Conservation (phyloP, 1,284 basidiomycete species). For the Butyriboletus appendiculatus region DNA sequence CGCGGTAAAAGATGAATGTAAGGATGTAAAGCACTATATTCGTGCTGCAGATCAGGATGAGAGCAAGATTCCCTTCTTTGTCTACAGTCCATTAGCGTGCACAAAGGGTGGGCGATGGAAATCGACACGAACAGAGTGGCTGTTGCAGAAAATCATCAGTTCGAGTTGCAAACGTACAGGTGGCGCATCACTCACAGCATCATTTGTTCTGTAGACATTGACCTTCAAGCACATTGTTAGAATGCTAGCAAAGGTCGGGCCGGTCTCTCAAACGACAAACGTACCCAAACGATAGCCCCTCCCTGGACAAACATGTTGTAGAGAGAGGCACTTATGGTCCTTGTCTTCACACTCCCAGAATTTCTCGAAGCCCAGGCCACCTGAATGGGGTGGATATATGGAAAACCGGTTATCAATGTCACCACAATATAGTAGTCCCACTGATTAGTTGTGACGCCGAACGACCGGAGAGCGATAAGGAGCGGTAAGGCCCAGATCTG, state of each 20-base stretch:
- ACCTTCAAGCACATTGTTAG: conserved; percentile 29
- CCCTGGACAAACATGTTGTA: conserved; percentile 69
- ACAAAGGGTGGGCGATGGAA: background rate
- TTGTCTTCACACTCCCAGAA: conserved; percentile 57
- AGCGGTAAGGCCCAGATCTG: conserved; percentile 65
- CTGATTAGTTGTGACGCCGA: conserved; percentile 50
- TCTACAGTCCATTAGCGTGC: conserved; percentile 30
- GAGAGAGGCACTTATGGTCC: conserved; percentile 56
- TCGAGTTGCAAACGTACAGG: background rate
- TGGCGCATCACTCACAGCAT: conserved; percentile 37
- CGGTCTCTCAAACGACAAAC: conserved; percentile 16
- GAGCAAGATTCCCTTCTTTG: conserved; percentile 39
- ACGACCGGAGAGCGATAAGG: conserved; percentile 57
- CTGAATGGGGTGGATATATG: conserved; percentile 48
- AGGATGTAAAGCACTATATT: conserved; percentile 51
- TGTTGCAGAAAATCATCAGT: conserved; percentile 13
- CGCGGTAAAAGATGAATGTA: conserved; percentile 56
- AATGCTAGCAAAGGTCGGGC: background rate
- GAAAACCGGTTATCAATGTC: conserved; percentile 53
- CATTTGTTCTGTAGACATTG: conserved; percentile 48
- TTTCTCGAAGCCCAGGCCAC: conserved; percentile 66
- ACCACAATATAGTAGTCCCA: conserved; percentile 64
- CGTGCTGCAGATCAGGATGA: conserved; percentile 38
- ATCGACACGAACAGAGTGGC: conserved; percentile 46
- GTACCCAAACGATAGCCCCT: conserved; percentile 50